phyloP scores from a whole-genome alignment of 1,139 yeast species.

The Geotrichum europaeum region DNA sequence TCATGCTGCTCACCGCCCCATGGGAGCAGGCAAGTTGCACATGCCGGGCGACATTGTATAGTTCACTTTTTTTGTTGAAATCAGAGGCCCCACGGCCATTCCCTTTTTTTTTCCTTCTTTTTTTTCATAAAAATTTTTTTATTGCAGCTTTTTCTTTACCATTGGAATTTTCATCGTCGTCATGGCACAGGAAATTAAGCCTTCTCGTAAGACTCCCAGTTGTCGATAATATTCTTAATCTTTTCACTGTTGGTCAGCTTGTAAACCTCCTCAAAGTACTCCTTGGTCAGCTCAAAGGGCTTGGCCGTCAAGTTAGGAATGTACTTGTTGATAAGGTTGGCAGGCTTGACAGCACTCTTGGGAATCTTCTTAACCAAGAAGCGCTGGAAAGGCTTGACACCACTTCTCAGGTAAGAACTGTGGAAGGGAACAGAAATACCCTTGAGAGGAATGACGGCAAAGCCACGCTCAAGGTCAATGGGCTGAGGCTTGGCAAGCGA shows the following conservation, averaged over 20 bases:
- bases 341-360: conserved; percentile 90
- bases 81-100: conserved; percentile 6
- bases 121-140: background rate
- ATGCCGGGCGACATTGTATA: background rate
- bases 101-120: background rate
- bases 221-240: conserved; percentile 81
- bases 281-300: conserved; percentile 93
- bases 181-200: conserved; percentile 5
- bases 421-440: conserved; percentile 99
- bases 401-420: conserved; percentile 92
- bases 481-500: conserved; percentile 89
- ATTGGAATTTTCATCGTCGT: background rate
- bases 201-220: conserved; percentile 79
- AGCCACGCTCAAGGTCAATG: conserved; percentile 93
- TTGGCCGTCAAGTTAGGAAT: conserved; percentile 98
- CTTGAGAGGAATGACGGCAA: conserved; percentile 95
- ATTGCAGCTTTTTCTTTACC: background rate
- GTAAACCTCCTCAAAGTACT: conserved; percentile 93
- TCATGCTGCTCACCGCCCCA: conserved; percentile 1
- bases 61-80: background rate
- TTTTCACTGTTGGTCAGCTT: conserved; percentile 85
- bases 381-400: conserved; percentile 98
- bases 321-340: conserved; percentile 86
- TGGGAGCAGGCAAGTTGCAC: background rate
- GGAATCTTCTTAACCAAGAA: conserved; percentile 95